Evolutionary conservation across 2,329 filamentous ascomycete species (phyloP).

Genomic region (Clonostachys byssicola): DNA sequence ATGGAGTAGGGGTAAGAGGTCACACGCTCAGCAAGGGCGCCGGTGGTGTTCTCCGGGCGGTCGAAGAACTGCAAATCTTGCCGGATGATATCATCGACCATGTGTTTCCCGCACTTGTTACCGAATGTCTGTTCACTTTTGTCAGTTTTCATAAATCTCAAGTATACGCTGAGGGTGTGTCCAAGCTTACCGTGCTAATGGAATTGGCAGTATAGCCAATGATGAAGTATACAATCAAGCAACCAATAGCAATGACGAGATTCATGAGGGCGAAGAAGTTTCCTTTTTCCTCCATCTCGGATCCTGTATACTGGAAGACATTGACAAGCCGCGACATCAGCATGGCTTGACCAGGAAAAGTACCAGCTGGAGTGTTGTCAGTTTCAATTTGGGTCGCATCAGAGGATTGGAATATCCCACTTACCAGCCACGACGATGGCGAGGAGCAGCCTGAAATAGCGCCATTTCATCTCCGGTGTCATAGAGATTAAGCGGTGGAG

Average conservation of each 20-base stretch:
- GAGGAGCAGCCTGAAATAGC: too few relatives aligned
- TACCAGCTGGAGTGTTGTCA: too few relatives aligned
- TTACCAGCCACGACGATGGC: too few relatives aligned
- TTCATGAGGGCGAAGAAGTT: conserved; percentile 91
- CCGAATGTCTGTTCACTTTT: conserved; percentile 29
- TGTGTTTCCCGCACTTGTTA: conserved; percentile 74
- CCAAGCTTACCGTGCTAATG: conserved; percentile 15
- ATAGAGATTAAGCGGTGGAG: too few relatives aligned
- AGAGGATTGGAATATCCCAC: too few relatives aligned
- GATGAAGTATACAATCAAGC: conserved; percentile 62
- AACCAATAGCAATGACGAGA: conserved; percentile 73
- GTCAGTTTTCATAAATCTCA: too few relatives aligned
- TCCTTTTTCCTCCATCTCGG: conserved; percentile 61
- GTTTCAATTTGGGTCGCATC: too few relatives aligned
- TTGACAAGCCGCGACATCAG: conserved; percentile 89
- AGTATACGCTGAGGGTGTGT: too few relatives aligned
- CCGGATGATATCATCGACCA: conserved; percentile 83
- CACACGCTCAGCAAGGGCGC: conserved; percentile 84
- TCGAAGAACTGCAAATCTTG: conserved; percentile 95
- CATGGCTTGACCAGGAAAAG: conserved; percentile 59
- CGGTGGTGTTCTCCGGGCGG: conserved; percentile 80
- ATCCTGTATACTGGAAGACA: conserved; percentile 41
- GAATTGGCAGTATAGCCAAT: conserved; percentile 72
- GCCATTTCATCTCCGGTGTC: too few relatives aligned
- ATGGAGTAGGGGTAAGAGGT: conserved; percentile 81